Evolutionary conservation across 805 yeast genomes (phyloP), one percentile per base, ranked within the genome.

Genomic region (Kodamaea neixiangensis): DNA sequence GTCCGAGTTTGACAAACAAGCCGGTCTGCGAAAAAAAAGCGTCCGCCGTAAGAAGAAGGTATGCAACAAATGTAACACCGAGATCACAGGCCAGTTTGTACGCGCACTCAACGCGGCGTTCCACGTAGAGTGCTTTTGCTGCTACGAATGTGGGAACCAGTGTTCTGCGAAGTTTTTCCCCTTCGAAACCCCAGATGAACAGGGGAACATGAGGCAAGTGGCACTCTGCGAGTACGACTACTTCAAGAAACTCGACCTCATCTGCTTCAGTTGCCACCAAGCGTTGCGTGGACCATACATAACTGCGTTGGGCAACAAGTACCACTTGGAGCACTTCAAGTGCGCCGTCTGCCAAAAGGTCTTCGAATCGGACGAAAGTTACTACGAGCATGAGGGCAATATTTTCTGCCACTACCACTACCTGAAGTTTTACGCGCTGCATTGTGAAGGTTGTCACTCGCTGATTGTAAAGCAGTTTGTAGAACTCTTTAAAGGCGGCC

Each of bases 391-490:
- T 65, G 83, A 87, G 19, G 84, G 85, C 54, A 78, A 82, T 51
- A 84, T 94, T 11, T 94, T 85, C 68, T 94, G 99, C 67, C 97
- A 90, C 63, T 90, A 79, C 63, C 98, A 94, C 68, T 94, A 90
- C 64, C 85, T 97, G n/a, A 84, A 85, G 56, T 72, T 82, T 46
- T 86, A 85, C 66, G 97, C 98, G 1, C 86, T 87, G 29, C 85
- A 85, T 50, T 94, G 99, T 71, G 96, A 89, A 71, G 97, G 98
- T 29, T 94, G 99, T 71, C 80, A 85, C 51, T 85, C 89, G 34
- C 89, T 97, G 1, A 94, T 96, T 47, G 80, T 96, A 34, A 91
- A 91, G 64, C 98, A 94, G 64, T 94, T 91, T 67, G 97, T 93
- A 34, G 97, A 93, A 67, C 83, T 93, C 42, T 89, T 83, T 54